Evolutionary conservation across 1,284 basidiomycete genomes (phyloP).

Genomic region (Sphaerobolus stellatus): DNA sequence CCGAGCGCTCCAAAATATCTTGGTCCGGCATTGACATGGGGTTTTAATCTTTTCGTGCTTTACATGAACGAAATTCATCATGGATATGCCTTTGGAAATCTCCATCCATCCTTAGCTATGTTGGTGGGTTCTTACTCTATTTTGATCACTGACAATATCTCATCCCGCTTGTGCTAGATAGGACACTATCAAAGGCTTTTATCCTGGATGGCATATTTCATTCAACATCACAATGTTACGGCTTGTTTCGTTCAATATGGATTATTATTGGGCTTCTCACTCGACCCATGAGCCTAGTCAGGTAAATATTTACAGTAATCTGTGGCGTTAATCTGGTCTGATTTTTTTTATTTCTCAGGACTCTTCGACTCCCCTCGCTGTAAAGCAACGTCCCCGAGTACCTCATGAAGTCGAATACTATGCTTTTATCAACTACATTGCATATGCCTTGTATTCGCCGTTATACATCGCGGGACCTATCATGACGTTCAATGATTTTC

Average conservation of each 20-base stretch:
- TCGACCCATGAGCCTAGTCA: conserved; percentile 33
- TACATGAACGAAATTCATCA: conserved; percentile 77
- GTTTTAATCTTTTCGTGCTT: conserved; percentile 73
- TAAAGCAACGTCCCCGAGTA: conserved; percentile 57
- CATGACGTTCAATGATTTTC: conserved; percentile 94
- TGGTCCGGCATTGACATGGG: conserved; percentile 62
- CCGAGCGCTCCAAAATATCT: conserved; percentile 33
- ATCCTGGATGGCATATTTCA: conserved; percentile 88
- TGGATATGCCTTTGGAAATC: conserved; percentile 69
- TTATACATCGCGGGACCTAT: conserved; percentile 97
- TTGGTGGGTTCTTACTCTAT: conserved; percentile 53
- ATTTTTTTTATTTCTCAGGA: conserved; percentile 24
- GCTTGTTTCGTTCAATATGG: conserved; percentile 90
- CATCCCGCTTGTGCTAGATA: conserved; percentile 35
- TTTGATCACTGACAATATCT: conserved; percentile 13
- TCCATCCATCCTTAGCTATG: conserved; percentile 49
- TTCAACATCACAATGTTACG: conserved; percentile 98
- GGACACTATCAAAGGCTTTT: conserved; percentile 71
- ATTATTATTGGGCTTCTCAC: conserved; percentile 81
- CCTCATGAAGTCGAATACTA: conserved; percentile 53
- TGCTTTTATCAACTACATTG: conserved; percentile 57
- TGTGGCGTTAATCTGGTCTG: not conserved
- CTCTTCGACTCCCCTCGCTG: conserved; percentile 36
- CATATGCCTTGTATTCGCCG: conserved; percentile 87
- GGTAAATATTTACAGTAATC: conserved; percentile 36